Conservation (phyloP, 1,284 basidiomycete genomes). For the Leccinum griseonigrum region DNA sequence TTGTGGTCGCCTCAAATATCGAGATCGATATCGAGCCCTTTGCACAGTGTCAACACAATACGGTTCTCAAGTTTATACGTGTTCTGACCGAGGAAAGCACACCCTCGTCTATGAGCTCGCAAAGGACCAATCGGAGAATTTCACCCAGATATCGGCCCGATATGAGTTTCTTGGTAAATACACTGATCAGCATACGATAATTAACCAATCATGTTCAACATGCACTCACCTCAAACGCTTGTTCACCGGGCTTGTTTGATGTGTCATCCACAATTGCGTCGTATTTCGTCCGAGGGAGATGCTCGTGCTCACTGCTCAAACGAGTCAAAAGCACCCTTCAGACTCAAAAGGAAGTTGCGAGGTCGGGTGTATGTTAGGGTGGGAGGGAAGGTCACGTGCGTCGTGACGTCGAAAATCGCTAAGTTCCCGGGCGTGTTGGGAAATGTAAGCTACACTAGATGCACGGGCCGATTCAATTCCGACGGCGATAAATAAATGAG, state of each 20-base stretch:
- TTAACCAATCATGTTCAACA: neutral
- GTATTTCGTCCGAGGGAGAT: conserved; percentile 93
- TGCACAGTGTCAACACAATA: conserved; percentile 98
- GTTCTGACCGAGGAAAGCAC: conserved; percentile 94
- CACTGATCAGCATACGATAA: neutral
- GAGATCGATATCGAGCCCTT: conserved; percentile 86
- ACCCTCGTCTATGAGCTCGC: conserved; percentile 95
- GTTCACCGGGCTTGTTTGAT: conserved; percentile 96
- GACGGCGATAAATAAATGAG: too few species aligned
- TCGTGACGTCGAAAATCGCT: too few species aligned
- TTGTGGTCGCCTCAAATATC: conserved; percentile 85
- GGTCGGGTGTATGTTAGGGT: too few species aligned
- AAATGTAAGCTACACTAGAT: too few species aligned
- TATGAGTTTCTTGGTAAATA: conserved; percentile 81
- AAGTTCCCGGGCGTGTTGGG: too few species aligned
- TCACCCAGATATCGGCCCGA: conserved; percentile 98
- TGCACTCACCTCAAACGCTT: conserved; percentile 81
- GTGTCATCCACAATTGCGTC: conserved; percentile 90
- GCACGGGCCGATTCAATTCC: too few species aligned
- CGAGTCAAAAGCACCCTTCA: conserved; percentile 94
- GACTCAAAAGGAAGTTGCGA: neutral
- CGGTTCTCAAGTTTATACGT: conserved; percentile 96
- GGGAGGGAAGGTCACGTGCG: too few species aligned
- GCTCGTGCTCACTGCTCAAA: conserved; percentile 93
- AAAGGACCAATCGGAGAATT: conserved; percentile 90